Evolutionary conservation across 805 yeast species (phyloP).

Genomic region (Candida succiphila): DNA sequence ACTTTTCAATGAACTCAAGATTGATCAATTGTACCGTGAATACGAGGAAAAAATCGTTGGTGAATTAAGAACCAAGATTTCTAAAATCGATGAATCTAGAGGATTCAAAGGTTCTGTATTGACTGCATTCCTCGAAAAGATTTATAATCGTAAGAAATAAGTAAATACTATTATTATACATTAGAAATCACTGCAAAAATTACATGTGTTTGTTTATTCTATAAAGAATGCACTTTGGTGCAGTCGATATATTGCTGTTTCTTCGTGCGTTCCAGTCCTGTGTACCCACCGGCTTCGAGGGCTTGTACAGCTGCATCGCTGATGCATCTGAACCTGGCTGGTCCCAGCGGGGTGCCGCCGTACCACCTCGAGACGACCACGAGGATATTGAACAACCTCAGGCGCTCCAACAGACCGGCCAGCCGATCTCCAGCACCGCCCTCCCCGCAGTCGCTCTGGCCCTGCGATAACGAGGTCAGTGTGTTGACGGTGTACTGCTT

Average conservation of each 20-base stretch:
- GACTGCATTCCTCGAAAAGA: slow-evolving; percentile 74
- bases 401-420: slow-evolving; percentile 40
- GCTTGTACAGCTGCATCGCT: slow-evolving; percentile 46
- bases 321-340: slow-evolving; percentile 61
- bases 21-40: slow-evolving; percentile 59
- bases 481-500: slow-evolving; percentile 4
- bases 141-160: slow-evolving; percentile 88
- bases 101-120: slow-evolving; percentile 92
- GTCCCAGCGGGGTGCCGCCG: slow-evolving; percentile 69
- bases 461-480: slow-evolving; percentile 34
- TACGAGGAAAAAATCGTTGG: slow-evolving; percentile 76
- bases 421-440: slow-evolving; percentile 61
- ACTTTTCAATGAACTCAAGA: slow-evolving; percentile 63
- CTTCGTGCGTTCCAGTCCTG: slow-evolving; percentile 2
- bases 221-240: not conserved
- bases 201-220: not conserved
- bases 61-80: slow-evolving; percentile 55
- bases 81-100: slow-evolving; percentile 73
- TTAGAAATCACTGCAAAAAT: not conserved
- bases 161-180: not conserved
- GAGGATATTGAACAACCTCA: slow-evolving; percentile 41
- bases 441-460: slow-evolving; percentile 64
- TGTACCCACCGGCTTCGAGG: slow-evolving; percentile 27
- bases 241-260: slow-evolving; percentile 7
- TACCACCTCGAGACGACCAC: slow-evolving; percentile 76